Base-by-base conservation (phyloP, 805 yeast genomes). In the Candida succiphila region DNA sequence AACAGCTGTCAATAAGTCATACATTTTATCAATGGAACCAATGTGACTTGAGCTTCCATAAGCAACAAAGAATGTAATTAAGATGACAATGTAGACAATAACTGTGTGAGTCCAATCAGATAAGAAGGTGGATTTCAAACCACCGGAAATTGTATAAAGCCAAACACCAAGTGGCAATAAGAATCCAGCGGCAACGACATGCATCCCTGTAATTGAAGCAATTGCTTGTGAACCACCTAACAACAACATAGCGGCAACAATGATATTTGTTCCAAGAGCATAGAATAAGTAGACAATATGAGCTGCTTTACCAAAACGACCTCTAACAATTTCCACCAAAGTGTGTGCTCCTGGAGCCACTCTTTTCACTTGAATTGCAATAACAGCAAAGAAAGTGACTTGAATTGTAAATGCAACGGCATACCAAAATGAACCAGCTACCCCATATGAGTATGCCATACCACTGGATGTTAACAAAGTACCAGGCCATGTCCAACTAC, bases 101-200 rank as follows among this genome's bases (percentile, higher is more conserved):
- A 58, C 55, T 10, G 72, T 65, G 43, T 69, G 75, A 27, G 63
- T 60, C 63, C 69, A 68, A 41, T 71, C 77, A 4, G 76, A 63
- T 26, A 71, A 52, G 42, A 70, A 69, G 1, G 78, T 71, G 4
- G 75, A 72, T 37, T 63, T 69, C 29, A 71, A 49, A 5, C 77
- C 78, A 29, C 77, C 77, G 19, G 66, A 51, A 8, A 61, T 54
- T 1, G 75, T 70, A 44, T 71, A 72, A 18, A 65, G 46, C 30
- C 63, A 49, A 16, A 70, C 75, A 30, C 69, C 69, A 17, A 67
- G 40, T 4, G 75, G 74, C 6, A 69, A 42, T 15, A 69, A 42
- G 37, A 67, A 58, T 37, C 60, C 52, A 1, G 71, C 65, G 7
- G 75, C 75, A 27, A 59, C 62, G 13, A 54, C 51, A 39, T 63